Base-by-base conservation (phyloP, 2,329 filamentous ascomycete species). In the Exophiala calicioides region DNA sequence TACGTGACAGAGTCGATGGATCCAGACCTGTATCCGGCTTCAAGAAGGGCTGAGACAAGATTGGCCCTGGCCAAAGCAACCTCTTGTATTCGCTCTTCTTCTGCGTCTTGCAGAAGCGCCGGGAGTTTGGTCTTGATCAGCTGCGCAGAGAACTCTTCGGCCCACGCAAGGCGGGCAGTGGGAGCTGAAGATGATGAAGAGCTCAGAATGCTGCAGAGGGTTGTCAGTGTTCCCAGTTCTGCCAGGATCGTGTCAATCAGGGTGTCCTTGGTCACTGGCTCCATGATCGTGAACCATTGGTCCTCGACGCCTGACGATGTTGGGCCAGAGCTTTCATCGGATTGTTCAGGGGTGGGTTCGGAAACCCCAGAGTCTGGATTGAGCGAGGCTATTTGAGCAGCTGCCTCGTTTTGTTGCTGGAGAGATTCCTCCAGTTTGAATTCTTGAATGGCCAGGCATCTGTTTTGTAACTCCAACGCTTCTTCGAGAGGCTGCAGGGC, bases 161-260 rank as follows among this genome's bases (percentile, higher is more conserved):
- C 74, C 68, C 78, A 78, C n/a, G 76, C 72, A 12, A 85, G 68
- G 8, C 67, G 68, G 30, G 65, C 67, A 3, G 59, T 62, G 8
- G 59, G 66, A 59, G 63, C 70, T 40, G 58, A 75, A n/a, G 31
- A 19, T 18, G 45, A 26, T 10, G 47, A 39, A 21, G 51, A 48
- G 47, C 56, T 74, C 57, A 71, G 63, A 27, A 79, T 63, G 52
- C 72, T 72, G 60, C 74, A 79, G 42, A 76, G 69, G 30, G 66
- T 76, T 47, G 68, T 79, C 61, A 73, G 74, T 36, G 67, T 77
- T 56, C 69, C 80, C 39, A 88, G 64, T 53, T 84, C 80, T 3
- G 84, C 82, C 23, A 85, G 71, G 10, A 82, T 74, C 0, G 84
- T 88, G 51, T 89, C 85, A 1, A 88, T 69, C 5, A 89, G 74